Base-by-base conservation (phyloP, 1,139 yeast species). In the Kluyveromyces sp. region DNA sequence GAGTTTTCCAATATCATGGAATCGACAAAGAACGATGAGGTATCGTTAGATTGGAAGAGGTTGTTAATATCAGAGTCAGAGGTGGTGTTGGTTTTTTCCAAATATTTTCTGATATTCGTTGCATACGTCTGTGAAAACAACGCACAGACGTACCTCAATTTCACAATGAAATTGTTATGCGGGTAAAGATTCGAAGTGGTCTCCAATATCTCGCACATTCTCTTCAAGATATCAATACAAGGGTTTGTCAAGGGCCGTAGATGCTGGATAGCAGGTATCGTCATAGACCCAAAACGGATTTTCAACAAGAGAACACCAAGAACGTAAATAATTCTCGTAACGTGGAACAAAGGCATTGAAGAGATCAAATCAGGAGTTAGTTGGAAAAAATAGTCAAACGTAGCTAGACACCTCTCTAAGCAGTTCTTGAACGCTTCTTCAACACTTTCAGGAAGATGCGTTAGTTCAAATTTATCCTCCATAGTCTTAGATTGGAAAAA, bases 321-420 rank as follows among this genome's bases (percentile, higher is more conserved):
- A 2, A 85, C 78, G 57, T 80, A 83, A 39, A 83, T 74, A 43
- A 84, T 65, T 52, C 94, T 67, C 1, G 87, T 73, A 44, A 76
- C 75, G 51, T 77, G 77, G 48, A 79, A 72, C 46, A 82, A 66
- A 2, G 94, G 94, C 41, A 79, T 66, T 3, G 71, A 63, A 0
- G 83, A 75, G 33, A 81, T 64, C 26, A 68, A 66, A 12, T 66
- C 71, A 3, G 69, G 62, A 1, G 69, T 55, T 48, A 80, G 56
- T 42, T 63, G 59, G 30, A 67, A 64, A 53, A 76, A 80, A 47
- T 74, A 73, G 37, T 70, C 69, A 39, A 81, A 60, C 2, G 83
- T 71, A 26, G 67, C 66, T 29, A 75, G 59, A 58, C 87, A 80
- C 2, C 83, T 71, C 17, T 68, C 65, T 3, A 82, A 70, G 50